These are phyloP conservation scores for Rossbeevera mucosa DNA, from an alignment of 768 basidiomycete species.

Conservation along the genomic window DNA sequence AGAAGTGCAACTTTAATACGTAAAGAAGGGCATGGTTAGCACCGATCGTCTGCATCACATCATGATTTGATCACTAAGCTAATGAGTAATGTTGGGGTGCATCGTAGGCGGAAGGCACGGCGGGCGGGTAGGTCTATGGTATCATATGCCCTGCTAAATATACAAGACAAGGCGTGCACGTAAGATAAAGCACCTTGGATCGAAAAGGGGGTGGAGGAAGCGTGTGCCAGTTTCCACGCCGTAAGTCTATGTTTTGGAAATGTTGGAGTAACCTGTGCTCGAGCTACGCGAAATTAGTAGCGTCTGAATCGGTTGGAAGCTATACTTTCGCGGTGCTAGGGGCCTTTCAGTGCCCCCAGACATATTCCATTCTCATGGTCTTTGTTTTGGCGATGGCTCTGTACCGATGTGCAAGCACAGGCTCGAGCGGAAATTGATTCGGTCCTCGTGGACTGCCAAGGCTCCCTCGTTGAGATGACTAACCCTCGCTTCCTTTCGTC, in stretches of 20 bases:
- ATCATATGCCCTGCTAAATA: slow-evolving; percentile 17
- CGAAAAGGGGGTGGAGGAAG: slow-evolving; percentile 22
- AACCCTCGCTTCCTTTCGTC: slow-evolving; percentile 18
- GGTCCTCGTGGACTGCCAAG: slow-evolving; percentile 15
- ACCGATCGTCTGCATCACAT: not conserved
- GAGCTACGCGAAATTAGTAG: slow-evolving; percentile 10
- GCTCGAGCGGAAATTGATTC: slow-evolving; percentile 20
- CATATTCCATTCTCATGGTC: slow-evolving; percentile 14
- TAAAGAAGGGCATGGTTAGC: slow-evolving; percentile 20
- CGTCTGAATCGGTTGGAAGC: slow-evolving; percentile 22
- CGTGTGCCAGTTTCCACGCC: slow-evolving; percentile 17
- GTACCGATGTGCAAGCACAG: slow-evolving; percentile 21
- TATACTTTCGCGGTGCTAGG: not conserved
- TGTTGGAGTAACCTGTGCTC: slow-evolving; percentile 5
- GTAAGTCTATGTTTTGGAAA: slow-evolving; percentile 5
- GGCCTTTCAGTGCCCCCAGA: slow-evolving; percentile 11
- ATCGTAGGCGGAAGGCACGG: slow-evolving; percentile 18
- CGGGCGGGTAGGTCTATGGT: slow-evolving; percentile 22
- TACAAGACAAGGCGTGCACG: slow-evolving; percentile 1
- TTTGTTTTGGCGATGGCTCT: slow-evolving; percentile 25
- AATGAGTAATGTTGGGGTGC: not conserved
- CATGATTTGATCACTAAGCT: not conserved
- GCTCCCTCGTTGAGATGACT: slow-evolving; percentile 19
- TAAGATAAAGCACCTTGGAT: slow-evolving; percentile 9
- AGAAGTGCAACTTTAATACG: slow-evolving; percentile 21